Base-by-base conservation (phyloP, 1,284 basidiomycete genomes). In the Coniophora puteana region DNA sequence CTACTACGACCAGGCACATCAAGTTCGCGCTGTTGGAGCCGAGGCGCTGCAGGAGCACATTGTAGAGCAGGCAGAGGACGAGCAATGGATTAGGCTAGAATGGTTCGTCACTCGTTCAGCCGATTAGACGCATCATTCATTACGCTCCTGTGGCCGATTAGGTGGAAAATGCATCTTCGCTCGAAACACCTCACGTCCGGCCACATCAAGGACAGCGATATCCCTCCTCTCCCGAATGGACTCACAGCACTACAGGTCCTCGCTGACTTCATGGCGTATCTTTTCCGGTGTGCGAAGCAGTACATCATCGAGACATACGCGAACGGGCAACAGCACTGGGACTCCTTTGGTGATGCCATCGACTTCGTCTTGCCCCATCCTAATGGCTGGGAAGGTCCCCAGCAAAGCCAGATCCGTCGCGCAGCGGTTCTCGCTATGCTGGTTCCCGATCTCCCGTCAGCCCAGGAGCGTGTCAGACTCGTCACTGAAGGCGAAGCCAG, bases 131-230 rank as follows among this genome's bases (percentile, higher is more conserved):
- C 3, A 4, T 12, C 7, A 5, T 17, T 14, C 28, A 45, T 29
- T 40, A 39, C 29, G 34, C 31, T 31, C 17, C 16, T 6, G 20
- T 35, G 40, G 21, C 14, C 13, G 20, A 4, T 20, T 16, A 80
- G 78, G 78, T 80, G 78, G 63, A 80, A 80, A 47, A 59, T 81
- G 1, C 68, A 78, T 46, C 53, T 81, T 12, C 68, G 71, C 4
- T 64, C 72, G 3, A 48, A 53, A 18, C 56, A 61, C 8, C 44
- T 65, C 36, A 46, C 44, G 36, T 45, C 48, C 17, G 44, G 47
- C 23, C 51, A 54, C 36, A 53, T 57, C 38, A 51, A 48, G 13
- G 40, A 53, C 23, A 38, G 47, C 1, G 51, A 63, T 6, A 58
- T 77, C 8, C 69, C 67, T 0, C 62, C 69, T 3, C 62, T 81